Base-by-base conservation (phyloP, 2,329 filamentous ascomycete species). In the Beauveria brongniartii region DNA sequence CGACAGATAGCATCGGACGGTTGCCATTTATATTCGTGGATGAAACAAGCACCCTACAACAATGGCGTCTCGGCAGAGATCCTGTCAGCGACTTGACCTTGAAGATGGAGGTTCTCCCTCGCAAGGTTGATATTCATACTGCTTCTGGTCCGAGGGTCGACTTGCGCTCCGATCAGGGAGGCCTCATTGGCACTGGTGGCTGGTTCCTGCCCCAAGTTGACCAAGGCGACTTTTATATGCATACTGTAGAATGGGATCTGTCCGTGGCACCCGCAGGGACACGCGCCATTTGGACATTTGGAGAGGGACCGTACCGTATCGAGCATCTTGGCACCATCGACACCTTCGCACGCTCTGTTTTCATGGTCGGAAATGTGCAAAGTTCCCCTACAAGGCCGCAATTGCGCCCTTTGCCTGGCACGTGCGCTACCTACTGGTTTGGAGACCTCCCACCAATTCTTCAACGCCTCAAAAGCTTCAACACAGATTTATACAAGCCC, bases 281-380 rank as follows among this genome's bases (percentile, higher is more conserved):
- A 12, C 60, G 64, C 22, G 58, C 63, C n/a, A 63, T 65, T 28
- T 64, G 64, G 63, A 63, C 63, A 5, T 56, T 61, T n/a, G 64
- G 64, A 16, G 64, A 65, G 30, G 64, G 64, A 1, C 58, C 63
- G 3, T 48, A 46, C n/a, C 59, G 61, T 8, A 18, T 64, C 8
- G 40, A 63, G 20, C 61, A 57, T 5, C 18, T 61, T 24, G 63
- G 62, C n/a, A 46, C 41, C 24, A 12, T 44, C 2, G 59, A 63
- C 5, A 61, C 62, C 7, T 28, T 64, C 22, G 26, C 53, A 46
- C 52, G 62, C 34, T 63, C 63, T 12, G 53, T 62, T 6, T 65
- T 63, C 41, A 65, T 65, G 64, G 64, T 63, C n/a, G 64, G 64
- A 1, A 59, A 61, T 18, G 50, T 65, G 5, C 52, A 55, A 34